phyloP scores from a whole-genome alignment of 2,329 filamentous ascomycete genomes.

The Aureobasidium pullulans region DNA sequence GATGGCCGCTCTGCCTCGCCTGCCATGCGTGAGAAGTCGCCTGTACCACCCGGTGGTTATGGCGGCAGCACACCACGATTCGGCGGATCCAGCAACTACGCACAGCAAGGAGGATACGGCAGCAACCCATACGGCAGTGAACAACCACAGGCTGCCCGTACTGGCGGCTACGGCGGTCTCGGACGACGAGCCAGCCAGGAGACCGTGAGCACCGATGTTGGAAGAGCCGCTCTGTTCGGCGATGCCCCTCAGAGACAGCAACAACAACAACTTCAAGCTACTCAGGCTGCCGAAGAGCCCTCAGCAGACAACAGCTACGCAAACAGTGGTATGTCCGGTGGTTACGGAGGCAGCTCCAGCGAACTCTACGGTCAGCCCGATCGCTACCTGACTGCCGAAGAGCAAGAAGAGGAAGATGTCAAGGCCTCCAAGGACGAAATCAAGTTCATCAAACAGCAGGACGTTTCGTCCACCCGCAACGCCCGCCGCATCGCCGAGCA shows the following conservation, averaged over 20 bases:
- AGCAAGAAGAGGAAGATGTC: slow-evolving; percentile 67
- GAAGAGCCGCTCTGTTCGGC: slow-evolving; percentile 59
- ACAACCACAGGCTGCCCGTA: slow-evolving; percentile 27
- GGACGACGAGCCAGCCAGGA: slow-evolving; percentile 44
- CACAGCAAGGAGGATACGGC: slow-evolving; percentile 43
- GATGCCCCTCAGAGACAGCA: slow-evolving; percentile 47
- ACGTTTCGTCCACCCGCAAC: slow-evolving; percentile 64
- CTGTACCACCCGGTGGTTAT: slow-evolving; percentile 38
- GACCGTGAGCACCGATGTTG: slow-evolving; percentile 44
- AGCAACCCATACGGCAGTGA: slow-evolving; percentile 44
- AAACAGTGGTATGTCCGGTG: slow-evolving; percentile 13
- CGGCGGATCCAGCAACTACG: slow-evolving; percentile 25
- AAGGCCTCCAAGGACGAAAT: slow-evolving; percentile 68
- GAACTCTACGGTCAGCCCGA: slow-evolving; percentile 52
- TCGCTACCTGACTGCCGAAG: slow-evolving; percentile 73
- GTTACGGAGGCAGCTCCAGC: slow-evolving; percentile 19
- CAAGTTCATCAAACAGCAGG: slow-evolving; percentile 67
- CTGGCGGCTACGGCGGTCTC: slow-evolving; percentile 49
- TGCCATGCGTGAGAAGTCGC: slow-evolving; percentile 36
- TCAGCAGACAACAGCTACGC: slow-evolving; percentile 23
- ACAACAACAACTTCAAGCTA: slow-evolving; percentile 23
- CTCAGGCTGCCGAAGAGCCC: slow-evolving; percentile 10
- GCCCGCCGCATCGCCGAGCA: slow-evolving; percentile 60
- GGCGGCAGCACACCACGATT: slow-evolving; percentile 27
- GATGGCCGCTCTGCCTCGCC: slow-evolving; percentile 30